These are phyloP conservation scores for Cladosporium sphaerospermum DNA, from an alignment of 2,329 filamentous ascomycete genomes.

Conservation along the genomic window DNA sequence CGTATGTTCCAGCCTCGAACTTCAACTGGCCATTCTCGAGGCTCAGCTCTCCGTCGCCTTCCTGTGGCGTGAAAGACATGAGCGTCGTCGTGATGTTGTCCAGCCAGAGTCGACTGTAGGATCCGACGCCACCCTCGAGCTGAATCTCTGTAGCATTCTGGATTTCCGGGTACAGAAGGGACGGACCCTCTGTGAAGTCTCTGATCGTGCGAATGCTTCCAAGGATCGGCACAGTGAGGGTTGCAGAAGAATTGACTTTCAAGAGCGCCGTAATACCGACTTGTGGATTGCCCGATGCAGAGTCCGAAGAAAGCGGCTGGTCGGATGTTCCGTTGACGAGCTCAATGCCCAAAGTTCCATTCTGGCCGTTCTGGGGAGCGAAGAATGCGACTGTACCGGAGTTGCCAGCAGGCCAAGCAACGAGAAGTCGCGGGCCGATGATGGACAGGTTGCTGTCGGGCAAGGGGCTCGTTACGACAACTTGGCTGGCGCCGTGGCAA, in stretches of 20 bases:
- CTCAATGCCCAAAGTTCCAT: slow-evolving; percentile 49
- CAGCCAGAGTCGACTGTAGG: slow-evolving; percentile 52
- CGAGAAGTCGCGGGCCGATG: slow-evolving; percentile 50
- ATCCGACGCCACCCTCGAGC: slow-evolving; percentile 39
- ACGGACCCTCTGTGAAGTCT: slow-evolving; percentile 56
- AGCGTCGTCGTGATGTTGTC: slow-evolving; percentile 55
- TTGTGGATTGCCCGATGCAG: slow-evolving; percentile 31
- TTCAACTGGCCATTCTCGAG: slow-evolving; percentile 39
- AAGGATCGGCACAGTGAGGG: slow-evolving; percentile 51
- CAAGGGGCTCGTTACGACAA: slow-evolving; percentile 54
- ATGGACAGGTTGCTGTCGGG: slow-evolving; percentile 48
- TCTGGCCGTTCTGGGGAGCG: slow-evolving; percentile 46
- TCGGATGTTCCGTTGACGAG: slow-evolving; percentile 46
- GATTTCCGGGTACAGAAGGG: slow-evolving; percentile 46
- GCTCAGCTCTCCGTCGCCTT: slow-evolving; percentile 28
- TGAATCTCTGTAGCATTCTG: slow-evolving; percentile 48
- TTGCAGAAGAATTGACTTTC: slow-evolving; percentile 53
- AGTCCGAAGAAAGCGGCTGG: slow-evolving; percentile 36
- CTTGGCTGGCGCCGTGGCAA: slow-evolving; percentile 53
- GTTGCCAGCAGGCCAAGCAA: slow-evolving; percentile 60
- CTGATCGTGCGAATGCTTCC: slow-evolving; percentile 59
- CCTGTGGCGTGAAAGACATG: slow-evolving; percentile 41
- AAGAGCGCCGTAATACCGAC: slow-evolving; percentile 49
- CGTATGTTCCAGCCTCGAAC: slow-evolving; percentile 51
- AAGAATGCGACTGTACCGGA: slow-evolving; percentile 56